A percentile compares a stretch with the other conserved stretches of the same genome.
Evolutionary conservation across 192 early-diverging fungal species (phyloP).

Genomic region (Phycomyces blakesleeanus): DNA sequence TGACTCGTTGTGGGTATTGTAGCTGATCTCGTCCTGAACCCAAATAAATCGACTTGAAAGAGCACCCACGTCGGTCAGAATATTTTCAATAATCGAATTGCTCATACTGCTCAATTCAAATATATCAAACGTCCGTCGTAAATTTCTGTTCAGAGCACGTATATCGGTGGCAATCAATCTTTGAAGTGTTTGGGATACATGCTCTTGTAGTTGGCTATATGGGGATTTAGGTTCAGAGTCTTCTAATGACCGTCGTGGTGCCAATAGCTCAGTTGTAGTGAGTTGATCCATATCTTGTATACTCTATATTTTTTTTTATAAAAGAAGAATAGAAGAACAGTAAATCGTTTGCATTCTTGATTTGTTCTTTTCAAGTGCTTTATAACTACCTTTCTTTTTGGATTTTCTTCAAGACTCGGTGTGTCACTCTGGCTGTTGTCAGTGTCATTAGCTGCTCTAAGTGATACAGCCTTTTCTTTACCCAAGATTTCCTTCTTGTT

Average conservation of each 20-base stretch:
- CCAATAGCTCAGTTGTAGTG: too few relatives aligned
- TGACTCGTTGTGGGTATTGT: constrained; percentile 14
- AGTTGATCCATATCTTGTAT: too few relatives aligned
- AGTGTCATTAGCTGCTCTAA: not conserved
- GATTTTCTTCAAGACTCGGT: not conserved
- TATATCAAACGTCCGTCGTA: constrained; percentile 55
- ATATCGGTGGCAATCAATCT: constrained; percentile 49
- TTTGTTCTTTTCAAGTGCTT: too few relatives aligned
- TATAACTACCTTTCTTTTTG: too few relatives aligned
- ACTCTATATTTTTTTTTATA: too few relatives aligned
- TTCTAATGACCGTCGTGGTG: too few relatives aligned
- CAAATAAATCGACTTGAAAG: constrained; percentile 45
- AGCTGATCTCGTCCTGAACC: constrained; percentile 36
- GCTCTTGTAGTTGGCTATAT: constrained; percentile 39
- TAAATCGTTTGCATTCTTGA: too few relatives aligned
- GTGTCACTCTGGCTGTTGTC: not conserved
- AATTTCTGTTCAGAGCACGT: constrained; percentile 42
- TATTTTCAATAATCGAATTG: constrained; percentile 57
- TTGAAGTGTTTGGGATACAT: constrained; percentile 38
- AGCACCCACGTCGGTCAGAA: constrained; percentile 45
- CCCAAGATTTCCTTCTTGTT: constrained; percentile 3
- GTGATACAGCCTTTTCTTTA: not conserved
- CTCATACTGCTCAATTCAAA: constrained; percentile 51
- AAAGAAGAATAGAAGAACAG: too few relatives aligned
- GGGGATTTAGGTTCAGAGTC: constrained; percentile 16